Base-by-base conservation (phyloP, 2,329 filamentous ascomycete genomes). In the Cladobotryum protrusum region DNA sequence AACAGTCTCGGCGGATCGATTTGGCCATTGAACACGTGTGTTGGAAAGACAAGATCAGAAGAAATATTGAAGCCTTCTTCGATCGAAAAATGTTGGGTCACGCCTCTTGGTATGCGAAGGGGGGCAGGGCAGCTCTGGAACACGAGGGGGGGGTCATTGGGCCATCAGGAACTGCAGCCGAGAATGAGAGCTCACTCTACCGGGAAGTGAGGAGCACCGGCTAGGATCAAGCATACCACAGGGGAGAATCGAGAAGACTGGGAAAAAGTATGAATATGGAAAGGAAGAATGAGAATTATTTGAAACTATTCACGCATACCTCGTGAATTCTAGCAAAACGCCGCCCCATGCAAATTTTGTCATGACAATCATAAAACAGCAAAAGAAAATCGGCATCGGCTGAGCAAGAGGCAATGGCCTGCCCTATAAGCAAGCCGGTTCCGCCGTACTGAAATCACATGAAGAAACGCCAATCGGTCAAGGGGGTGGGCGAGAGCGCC, bases 261-360 rank as follows among this genome's bases (percentile, higher is more conserved):
- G 7, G 24, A 9, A 29, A 29, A 9, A 29, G 24, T 29, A 29
- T 29, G 24, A 29, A 29, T 29, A 42, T 18, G 15, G 40, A 42
- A 18, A 14, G 42, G 29, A 44, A 34, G 42, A 33, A 44, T 24
- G 17, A 17, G 48, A 43, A 52, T 24, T 34, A 43, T 53, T 48
- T 48, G 59, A 54, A 58, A 61, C 55, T 53, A 56, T 63, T 57
- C 63, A 65, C 61, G 61, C 62, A 63, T 64, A 63, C 60, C 59
- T 63, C 60, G 60, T 64, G 61, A 59, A 61, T 58, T 48, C 57
- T 62, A 62, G 48, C 45, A 42, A 57, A 54, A 60, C 58, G 60
- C 63, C 63, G 32, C 24, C 51, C 52, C 55, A 61, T 62, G 56
- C 56, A 57, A 56, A 54, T 50, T 50, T 60, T 54, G 49, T 64